Base-by-base conservation (phyloP, 139 green algal species). In the Asterochloris erici region DNA sequence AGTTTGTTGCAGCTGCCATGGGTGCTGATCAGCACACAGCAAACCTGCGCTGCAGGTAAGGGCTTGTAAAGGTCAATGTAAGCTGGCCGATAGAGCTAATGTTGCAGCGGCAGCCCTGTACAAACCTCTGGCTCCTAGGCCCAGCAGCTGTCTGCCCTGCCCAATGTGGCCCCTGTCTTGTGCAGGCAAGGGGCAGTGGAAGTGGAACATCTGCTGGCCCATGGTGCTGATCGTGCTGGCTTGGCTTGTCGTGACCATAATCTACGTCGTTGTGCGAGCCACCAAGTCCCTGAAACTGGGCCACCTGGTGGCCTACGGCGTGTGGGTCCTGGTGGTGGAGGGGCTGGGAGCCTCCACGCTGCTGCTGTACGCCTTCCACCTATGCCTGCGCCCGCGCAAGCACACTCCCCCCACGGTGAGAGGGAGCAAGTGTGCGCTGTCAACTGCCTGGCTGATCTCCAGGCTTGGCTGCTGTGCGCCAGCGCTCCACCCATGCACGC, bases 241-340 rank as follows among this genome's bases (percentile, higher is more conserved):
- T 54, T 80, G 76, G 76, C 69, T 80, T 80, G 76, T 80, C 0
- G 28, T 80, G 12, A 80, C 76, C 60, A 80, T 80, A 61, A 80
- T 80, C 76, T 80, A 80, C 60, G 69, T 80, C 68, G 76, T 80
- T 61, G 76, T 80, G 60, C 76, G 76, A 9, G 76, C 76, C 54
- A 80, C 76, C 76, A 80, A 80, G 47, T 80, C 76, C 10, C 10
- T 80, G 76, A 29, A 69, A 15, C 21, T 80, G 76, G 76, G 76
- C 60, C 68, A 80, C 14, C 60, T 62, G 13, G 68, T 62, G 9
- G 76, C 76, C 23, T 80, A 80, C 60, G 76, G 76, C 21, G 76
- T 80, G 26, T 80, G 76, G 76, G 76, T 80, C 24, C 76, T 80
- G 23, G 23, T 80, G 60, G 68, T 80, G 76, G 76, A 80, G 76